phyloP scores from a whole-genome alignment of 805 yeast genomes.

The Ogataea zsoltii region DNA sequence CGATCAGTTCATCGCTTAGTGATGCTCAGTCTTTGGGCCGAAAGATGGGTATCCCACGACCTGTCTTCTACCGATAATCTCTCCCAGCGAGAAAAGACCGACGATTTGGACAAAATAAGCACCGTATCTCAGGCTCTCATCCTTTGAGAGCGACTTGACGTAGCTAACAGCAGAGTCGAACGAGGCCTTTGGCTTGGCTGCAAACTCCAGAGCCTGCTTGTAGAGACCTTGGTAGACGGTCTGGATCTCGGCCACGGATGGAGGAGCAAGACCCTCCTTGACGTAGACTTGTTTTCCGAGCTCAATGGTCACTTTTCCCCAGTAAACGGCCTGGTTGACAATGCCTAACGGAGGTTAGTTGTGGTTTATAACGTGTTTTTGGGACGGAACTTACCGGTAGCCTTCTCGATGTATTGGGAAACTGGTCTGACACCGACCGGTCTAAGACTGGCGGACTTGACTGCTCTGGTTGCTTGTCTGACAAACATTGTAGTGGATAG shows the following conservation, averaged over 20 bases:
- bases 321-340: slow-evolving; percentile 69
- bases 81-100: slow-evolving; percentile 94
- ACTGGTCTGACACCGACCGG: slow-evolving; percentile 39
- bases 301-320: slow-evolving; percentile 61
- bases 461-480: slow-evolving; percentile 34
- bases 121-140: slow-evolving; percentile 62
- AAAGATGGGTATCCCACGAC: slow-evolving; percentile 81
- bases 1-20: slow-evolving; percentile 13
- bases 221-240: slow-evolving; percentile 62
- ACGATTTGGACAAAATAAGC: slow-evolving; percentile 80
- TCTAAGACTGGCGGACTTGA: slow-evolving; percentile 28
- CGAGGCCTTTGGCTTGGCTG: slow-evolving; percentile 63
- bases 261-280: slow-evolving; percentile 94
- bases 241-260: slow-evolving; percentile 74
- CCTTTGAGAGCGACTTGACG: slow-evolving; percentile 45
- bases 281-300: slow-evolving; percentile 74
- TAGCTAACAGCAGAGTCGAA: slow-evolving; percentile 46
- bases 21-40: slow-evolving; percentile 46
- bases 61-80: slow-evolving; percentile 93
- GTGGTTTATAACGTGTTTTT: not conserved
- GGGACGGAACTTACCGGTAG: slow-evolving; percentile 35
- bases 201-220: slow-evolving; percentile 43
- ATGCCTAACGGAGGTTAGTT: slow-evolving; percentile 27
- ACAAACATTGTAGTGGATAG: slow-evolving; percentile 30
- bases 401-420: slow-evolving; percentile 38